Evolutionary conservation across 129 eudicot genomes (phyloP), one percentile per base, ranked within the genome.

Genomic region (Saussurea involucrata): DNA sequence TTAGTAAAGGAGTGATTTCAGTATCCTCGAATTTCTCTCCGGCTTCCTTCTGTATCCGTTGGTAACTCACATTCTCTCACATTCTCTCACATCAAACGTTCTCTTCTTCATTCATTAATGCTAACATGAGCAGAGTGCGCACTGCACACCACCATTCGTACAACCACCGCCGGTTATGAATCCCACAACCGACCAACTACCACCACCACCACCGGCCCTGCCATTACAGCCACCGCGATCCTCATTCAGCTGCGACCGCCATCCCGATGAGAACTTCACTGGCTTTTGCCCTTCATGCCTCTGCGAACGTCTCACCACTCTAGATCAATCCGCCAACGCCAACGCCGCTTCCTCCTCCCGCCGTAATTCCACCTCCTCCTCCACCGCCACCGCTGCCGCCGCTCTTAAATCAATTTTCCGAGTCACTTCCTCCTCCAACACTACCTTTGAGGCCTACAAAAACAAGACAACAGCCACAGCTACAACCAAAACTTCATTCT

Each of bases 261-360:
- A 93, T 78, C 97, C 97, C 5, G 79, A 83, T 22, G 98, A 94
- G 79, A 85, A 83, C 28, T 90, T 90, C 83, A 81, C 93, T 31
- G 95, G 95, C 20, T 94, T 94, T 61, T 94, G 98, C 72, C 96
- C 97, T 3, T 83, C 82, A 11, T 94, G 98, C 79, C 88, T 94
- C 46, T 91, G 90, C 71, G 97, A 94, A 79, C 90, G 98, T 28
- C 95, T 94, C 81, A 83, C 87, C 82, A 89, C 92, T n/a, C 79
- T 94, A 64, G 98, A 91, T 68, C 81, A 80, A 76, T 85, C 90
- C 65, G 55, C 86, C 42, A 33, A 70, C 72, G 67, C 82, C 75
- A 55, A 88, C 33, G 83, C 88, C 21, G 44, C 96, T 49, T 34
- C 98, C 58, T 71, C 95, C 29, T 86, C 90, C 53, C 87, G 89